Evolutionary conservation across 2,329 filamentous ascomycete genomes (phyloP).

Genomic region (Talaromyces albobiverticillius): DNA sequence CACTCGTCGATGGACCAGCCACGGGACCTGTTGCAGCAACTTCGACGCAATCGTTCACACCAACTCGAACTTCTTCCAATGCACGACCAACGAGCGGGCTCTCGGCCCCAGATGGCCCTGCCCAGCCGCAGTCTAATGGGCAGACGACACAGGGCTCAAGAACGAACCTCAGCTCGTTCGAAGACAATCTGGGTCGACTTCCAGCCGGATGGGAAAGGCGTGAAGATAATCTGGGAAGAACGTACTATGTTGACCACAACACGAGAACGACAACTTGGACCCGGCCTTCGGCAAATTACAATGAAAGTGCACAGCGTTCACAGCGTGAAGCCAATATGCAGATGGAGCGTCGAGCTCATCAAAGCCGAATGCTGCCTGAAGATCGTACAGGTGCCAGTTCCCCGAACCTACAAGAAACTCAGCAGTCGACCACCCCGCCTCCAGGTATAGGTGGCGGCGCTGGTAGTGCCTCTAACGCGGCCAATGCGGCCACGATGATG

Average conservation of each 20-base stretch:
- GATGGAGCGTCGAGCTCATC: conserved; percentile 86
- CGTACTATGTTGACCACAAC: conserved; percentile 98
- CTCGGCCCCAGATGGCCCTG: conserved; percentile 35
- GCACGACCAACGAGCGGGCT: conserved; percentile 39
- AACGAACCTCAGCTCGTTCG: conserved; percentile 80
- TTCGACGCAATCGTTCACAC: conserved; percentile 27
- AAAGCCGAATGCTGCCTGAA: conserved; percentile 92
- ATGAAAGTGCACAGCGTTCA: conserved; percentile 70
- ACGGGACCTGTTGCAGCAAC: conserved; percentile 9
- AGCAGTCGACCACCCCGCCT: conserved; percentile 44
- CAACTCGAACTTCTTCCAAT: conserved; percentile 33
- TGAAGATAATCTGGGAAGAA: conserved; percentile 90
- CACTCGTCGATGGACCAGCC: conserved; percentile 22
- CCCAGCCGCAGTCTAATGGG: conserved; percentile 35
- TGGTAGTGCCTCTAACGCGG: conserved; percentile 39
- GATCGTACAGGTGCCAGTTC: conserved; percentile 93
- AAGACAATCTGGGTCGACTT: conserved; percentile 89
- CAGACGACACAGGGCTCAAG: conserved; percentile 32
- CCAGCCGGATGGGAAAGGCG: conserved; percentile 94
- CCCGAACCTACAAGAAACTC: conserved; percentile 64
- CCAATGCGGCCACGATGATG: conserved; percentile 76
- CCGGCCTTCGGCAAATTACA: conserved; percentile 75
- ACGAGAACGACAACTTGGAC: conserved; percentile 96
- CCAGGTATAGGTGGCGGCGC: conserved; percentile 36
- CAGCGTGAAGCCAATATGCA: conserved; percentile 89